Evolutionary conservation across 164 flowering plant genomes (phyloP).

Genomic region (Umbellularia californica): DNA sequence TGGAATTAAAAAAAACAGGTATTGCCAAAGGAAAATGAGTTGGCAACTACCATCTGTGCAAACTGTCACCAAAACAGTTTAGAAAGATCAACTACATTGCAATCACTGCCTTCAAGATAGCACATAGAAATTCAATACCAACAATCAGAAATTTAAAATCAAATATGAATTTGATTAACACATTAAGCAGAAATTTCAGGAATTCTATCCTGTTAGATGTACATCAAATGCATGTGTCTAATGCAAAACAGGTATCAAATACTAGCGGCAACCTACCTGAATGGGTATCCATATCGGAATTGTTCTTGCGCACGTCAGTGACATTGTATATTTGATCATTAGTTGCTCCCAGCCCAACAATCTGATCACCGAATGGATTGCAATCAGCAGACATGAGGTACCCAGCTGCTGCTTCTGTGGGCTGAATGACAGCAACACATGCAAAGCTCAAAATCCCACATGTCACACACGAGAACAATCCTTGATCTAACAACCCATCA

Average conservation of each 20-base stretch:
- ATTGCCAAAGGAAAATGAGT: no score
- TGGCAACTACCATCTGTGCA: no score
- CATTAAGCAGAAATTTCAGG: background rate
- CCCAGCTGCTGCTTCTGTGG: slow-evolving; percentile 64
- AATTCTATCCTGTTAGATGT: background rate
- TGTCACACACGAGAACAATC: slow-evolving; percentile 84
- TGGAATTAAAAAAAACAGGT: no score
- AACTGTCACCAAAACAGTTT: background rate
- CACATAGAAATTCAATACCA: background rate
- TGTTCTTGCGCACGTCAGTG: slow-evolving; percentile 20
- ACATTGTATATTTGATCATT: slow-evolving; percentile 17
- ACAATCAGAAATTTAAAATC: background rate
- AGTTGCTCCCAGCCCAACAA: slow-evolving; percentile 34
- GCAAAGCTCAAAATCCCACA: slow-evolving; percentile 89
- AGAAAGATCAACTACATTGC: background rate
- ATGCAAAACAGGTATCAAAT: slow-evolving; percentile 1
- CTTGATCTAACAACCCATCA: slow-evolving; percentile 52
- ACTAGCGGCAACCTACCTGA: slow-evolving; percentile 34
- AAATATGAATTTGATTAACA: background rate
- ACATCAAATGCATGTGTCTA: background rate
- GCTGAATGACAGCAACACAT: slow-evolving; percentile 81
- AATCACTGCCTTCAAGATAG: background rate
- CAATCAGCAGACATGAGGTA: slow-evolving; percentile 75
- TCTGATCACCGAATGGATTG: slow-evolving; percentile 55
- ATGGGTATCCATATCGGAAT: slow-evolving; percentile 22